Percentiles rank a stretch among this genome's conserved stretches.
phyloP scores from a whole-genome alignment of 306 rosid species.

The Casuarina glauca region DNA sequence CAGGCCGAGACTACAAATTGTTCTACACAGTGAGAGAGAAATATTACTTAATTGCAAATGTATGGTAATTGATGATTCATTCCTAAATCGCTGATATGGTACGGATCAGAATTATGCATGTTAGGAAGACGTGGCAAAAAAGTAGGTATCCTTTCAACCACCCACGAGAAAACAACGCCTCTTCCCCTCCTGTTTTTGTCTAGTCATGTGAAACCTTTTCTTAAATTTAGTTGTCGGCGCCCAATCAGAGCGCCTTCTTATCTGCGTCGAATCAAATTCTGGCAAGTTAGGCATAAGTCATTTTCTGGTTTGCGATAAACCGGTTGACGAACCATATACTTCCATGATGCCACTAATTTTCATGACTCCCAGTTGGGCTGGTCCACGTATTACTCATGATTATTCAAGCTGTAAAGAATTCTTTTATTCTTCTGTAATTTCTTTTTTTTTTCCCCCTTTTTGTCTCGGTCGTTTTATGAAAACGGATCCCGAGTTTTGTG shows the following conservation, averaged over 20 bases:
- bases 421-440: neutral
- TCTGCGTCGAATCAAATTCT: slow-evolving; percentile 3
- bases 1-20: no score
- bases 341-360: neutral
- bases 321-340: neutral
- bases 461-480: no score
- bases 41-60: no score
- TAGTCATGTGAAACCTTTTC: slow-evolving; percentile 3
- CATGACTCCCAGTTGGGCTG: neutral
- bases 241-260: slow-evolving; percentile 20
- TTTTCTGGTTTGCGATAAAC: slow-evolving; percentile 39
- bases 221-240: slow-evolving; percentile 45
- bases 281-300: slow-evolving; percentile 43
- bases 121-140: slow-evolving; percentile 12
- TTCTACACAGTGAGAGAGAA: no score
- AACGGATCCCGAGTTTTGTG: no score
- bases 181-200: neutral
- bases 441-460: no score
- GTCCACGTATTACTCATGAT: neutral
- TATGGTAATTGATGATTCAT: no score
- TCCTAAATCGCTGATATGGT: no score
- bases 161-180: no score
- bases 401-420: no score
- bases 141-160: neutral
- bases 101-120: neutral